Base-by-base conservation (phyloP, 2,329 filamentous ascomycete species). In the Hypoxylon sp. region DNA sequence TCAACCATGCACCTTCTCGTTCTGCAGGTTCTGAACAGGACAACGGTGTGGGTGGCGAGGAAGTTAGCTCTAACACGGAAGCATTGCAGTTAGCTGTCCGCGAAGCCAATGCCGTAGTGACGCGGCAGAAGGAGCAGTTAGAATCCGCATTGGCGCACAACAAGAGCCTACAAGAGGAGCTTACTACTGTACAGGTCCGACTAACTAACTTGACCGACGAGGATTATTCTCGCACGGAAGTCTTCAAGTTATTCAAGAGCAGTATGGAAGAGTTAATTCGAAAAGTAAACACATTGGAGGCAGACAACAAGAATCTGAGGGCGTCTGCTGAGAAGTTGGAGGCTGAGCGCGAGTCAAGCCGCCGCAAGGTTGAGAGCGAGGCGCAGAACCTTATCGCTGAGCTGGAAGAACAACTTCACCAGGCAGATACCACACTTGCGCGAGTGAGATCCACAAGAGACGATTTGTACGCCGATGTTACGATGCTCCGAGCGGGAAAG, bases 221-320 rank as follows among this genome's bases (percentile, higher is more conserved):
- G 57, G 94, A 99, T 63, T 97, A 95, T 67, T 87, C 91, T 29
- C 86, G 91, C 49, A 96, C 91, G 3, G 91, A 97, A 63, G 80
- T 96, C 2, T 99, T 96, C 80, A 97, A 96, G 73, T 85, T 89
- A 56, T 82, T 97, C 66, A 95, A 92, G 73, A 82, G 82, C 16
- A 91, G 97, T 64, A 90, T 95, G 63, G 94, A 97, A 66, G 93
- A 97, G 63, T 83, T 96, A 6, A 91, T 97, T 62, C 93, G 90
- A 70, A 87, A 91, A 26, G 86, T 96, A 65, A 99, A 99, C 69
- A 87, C 93, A 63, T 74, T 97, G 9, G 93, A 97, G 71, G 91
- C 91, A 3, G 89, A 87, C 8, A 97, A 97, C 69, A 86, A 88
- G 52, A 87, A 91, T 60, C 72, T 97, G 20, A 85, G 88, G 25